phyloP scores from a whole-genome alignment of 331 rosid species.

The Acacia concinna region DNA sequence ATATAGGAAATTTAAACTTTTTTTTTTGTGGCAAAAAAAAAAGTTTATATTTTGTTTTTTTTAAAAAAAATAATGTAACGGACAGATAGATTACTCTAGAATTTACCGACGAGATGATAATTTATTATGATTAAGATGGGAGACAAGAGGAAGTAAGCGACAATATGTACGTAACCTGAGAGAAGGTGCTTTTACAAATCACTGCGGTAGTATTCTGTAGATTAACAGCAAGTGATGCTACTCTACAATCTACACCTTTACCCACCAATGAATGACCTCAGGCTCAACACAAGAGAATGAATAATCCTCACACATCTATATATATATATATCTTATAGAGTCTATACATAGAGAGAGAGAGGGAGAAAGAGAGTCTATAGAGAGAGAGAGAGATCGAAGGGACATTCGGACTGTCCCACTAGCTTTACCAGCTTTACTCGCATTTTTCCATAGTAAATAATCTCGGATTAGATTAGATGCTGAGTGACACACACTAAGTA shows the following conservation, averaged over 20 bases:
- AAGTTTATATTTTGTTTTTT: too few species aligned
- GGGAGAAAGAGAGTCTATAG: conserved; percentile 8
- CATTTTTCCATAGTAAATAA: conserved; percentile 46
- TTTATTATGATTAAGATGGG: too few species aligned
- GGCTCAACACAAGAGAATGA: background rate
- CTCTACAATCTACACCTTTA: conserved; percentile 1
- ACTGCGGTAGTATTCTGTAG: conserved; percentile 18
- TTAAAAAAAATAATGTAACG: too few species aligned
- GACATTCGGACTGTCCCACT: conserved; percentile 95
- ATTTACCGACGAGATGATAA: background rate
- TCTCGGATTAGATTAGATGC: conserved; percentile 39
- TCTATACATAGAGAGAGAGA: background rate
- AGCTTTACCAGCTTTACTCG: conserved; percentile 59
- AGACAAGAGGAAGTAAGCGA: background rate
- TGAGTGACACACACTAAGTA: background rate
- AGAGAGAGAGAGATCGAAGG: conserved; percentile 38
- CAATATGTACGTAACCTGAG: background rate
- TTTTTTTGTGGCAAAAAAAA: too few species aligned
- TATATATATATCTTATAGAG: background rate
- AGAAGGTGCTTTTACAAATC: background rate
- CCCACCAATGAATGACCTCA: background rate
- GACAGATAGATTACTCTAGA: background rate
- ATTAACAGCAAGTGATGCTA: conserved; percentile 16
- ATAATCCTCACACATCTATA: background rate
- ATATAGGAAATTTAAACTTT: too few species aligned